Conservation (phyloP, 1,284 basidiomycete species). For the Meripilus lineatus region DNA sequence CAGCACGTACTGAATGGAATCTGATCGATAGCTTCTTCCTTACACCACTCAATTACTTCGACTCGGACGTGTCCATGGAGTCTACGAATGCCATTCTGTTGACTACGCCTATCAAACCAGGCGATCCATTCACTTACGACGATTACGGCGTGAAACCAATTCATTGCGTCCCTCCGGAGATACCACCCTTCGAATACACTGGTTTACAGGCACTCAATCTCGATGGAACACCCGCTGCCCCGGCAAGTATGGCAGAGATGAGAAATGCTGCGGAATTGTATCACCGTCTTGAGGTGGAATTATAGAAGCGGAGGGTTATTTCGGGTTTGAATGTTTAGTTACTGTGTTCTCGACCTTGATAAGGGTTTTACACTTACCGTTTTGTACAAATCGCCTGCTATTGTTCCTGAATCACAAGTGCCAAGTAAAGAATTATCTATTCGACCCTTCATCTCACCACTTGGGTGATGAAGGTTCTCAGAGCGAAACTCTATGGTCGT, state of each 20-base stretch:
- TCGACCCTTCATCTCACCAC: no score
- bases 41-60: slow-evolving; percentile 61
- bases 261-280: slow-evolving; percentile 38
- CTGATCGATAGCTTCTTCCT: slow-evolving; percentile 44
- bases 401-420: no score
- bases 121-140: slow-evolving; percentile 38
- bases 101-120: slow-evolving; percentile 33
- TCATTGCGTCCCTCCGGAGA: slow-evolving; percentile 39
- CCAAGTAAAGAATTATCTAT: no score
- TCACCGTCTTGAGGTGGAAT: slow-evolving; percentile 31
- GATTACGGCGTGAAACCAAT: slow-evolving; percentile 49
- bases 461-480: no score
- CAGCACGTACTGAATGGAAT: not conserved
- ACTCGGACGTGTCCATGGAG: slow-evolving; percentile 55
- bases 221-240: slow-evolving; percentile 30
- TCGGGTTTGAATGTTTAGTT: no score
- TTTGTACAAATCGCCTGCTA: no score
- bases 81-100: slow-evolving; percentile 51
- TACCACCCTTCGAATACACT: slow-evolving; percentile 40
- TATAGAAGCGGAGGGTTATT: slow-evolving; percentile 15
- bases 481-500: no score
- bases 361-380: no score
- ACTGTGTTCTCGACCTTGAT: no score
- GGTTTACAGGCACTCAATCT: slow-evolving; percentile 30
- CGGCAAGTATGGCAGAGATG: slow-evolving; percentile 35